Conservation (phyloP, 805 yeast species). For the Wickerhamomyces canadensis region DNA sequence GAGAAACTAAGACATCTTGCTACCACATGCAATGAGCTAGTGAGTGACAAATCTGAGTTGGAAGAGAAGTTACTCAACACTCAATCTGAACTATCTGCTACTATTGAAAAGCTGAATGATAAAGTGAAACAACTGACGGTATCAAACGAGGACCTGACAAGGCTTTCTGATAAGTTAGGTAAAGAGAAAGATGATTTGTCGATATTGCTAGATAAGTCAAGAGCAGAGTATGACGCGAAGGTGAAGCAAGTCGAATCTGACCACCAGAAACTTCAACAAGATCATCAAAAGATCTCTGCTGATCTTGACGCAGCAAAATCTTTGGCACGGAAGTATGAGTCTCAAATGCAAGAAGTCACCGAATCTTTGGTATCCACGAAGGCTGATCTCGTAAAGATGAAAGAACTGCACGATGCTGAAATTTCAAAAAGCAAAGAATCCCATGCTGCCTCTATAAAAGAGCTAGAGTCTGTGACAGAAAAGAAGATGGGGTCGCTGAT, state of each 20-base stretch:
- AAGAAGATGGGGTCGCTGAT: too few relatives aligned
- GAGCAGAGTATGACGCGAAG: constrained; percentile 1
- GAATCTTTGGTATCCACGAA: constrained; percentile 6
- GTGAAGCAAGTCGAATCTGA: constrained; percentile 2
- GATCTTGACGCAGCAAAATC: constrained; percentile 11
- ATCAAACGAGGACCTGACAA: constrained; percentile 7
- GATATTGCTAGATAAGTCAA: background rate
- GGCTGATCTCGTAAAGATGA: background rate
- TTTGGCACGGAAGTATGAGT: constrained; percentile 4
- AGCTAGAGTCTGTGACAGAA: too few relatives aligned
- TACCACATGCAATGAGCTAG: constrained; percentile 23
- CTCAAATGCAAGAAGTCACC: constrained; percentile 8
- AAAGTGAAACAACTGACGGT: constrained; percentile 10
- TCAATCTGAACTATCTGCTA: constrained; percentile 7
- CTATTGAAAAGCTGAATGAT: constrained; percentile 11
- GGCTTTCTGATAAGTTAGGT: constrained; percentile 6
- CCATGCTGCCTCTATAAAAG: background rate
- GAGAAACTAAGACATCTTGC: constrained; percentile 42
- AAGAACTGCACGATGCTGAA: constrained; percentile 1
- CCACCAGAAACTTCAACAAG: constrained; percentile 4
- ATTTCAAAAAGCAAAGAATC: background rate
- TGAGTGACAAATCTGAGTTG: constrained; percentile 18
- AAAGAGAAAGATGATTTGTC: constrained; percentile 7
- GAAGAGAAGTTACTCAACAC: constrained; percentile 11
- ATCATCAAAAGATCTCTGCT: background rate